Base-by-base conservation (phyloP, 352 stramenopile species). In the Pythium aquatile region DNA sequence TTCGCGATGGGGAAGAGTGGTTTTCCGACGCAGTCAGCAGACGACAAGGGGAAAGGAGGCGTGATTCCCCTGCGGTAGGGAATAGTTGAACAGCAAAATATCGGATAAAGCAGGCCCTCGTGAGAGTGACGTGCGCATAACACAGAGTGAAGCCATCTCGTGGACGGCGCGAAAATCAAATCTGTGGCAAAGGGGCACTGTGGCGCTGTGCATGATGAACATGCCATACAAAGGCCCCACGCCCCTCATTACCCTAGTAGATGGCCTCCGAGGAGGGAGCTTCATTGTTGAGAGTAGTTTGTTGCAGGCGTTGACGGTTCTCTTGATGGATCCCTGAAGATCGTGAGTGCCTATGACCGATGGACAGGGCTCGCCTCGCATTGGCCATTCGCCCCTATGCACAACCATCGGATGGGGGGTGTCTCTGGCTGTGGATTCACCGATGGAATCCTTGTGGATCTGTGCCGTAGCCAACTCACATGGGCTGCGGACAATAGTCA, bases 101-200 rank as follows among this genome's bases (percentile, higher is more conserved):
- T 49, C 2, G 8, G 5, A 13, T 53, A 40, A 44, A 16, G 20
- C 2, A 61, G 55, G 51, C 26, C 40, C 20, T 53, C 55, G 5
- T 2, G 2, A 54, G 49, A 61, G 40, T 61, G 55, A 61, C 55
- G 24, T 13, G 24, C n/a, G 13, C 7, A 57, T 11, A 28, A 57
- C 30, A 57, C 49, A 26, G 24, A 48, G 33, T 58, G 53, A 58
- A 58, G 53, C 53, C 53, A 58, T 58, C 16, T 58, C 33, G 53
- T 11, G 51, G 51, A 46, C 39, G 39, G 14, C 14, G 17, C 35
- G 35, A 42, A 42, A 42, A 42, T 42, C 20, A 24, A 24, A 24
- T 24, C 20, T 24, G 20, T 24, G 20, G 20, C 20, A 24, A 24
- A 24, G 20, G 20, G 20, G 20, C 20, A 24, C 20, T 24, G 20